Conservation (phyloP, 441 rosid species). For the Croton laevigatus region DNA sequence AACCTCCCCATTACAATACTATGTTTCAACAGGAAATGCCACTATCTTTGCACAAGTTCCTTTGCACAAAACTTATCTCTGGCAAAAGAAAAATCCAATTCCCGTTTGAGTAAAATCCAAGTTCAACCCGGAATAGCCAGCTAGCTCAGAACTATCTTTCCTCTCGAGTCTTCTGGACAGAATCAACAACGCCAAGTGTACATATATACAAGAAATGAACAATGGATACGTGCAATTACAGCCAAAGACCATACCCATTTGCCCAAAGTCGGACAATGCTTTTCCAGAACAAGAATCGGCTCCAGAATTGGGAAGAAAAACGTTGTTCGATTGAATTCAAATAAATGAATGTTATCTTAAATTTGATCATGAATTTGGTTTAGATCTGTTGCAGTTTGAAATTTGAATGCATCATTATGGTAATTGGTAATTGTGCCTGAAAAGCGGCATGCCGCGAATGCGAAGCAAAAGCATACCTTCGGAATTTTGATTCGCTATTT, state of each 20-base stretch:
- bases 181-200: not conserved
- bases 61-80: not conserved
- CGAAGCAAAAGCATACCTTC: too few relatives aligned
- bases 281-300: not conserved
- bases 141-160: not conserved
- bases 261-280: slow-evolving; percentile 5
- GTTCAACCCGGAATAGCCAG: not conserved
- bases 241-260: slow-evolving; percentile 6
- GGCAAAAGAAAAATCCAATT: not conserved
- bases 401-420: too few relatives aligned
- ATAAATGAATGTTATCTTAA: too few relatives aligned
- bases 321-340: not conserved
- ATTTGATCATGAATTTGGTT: too few relatives aligned
- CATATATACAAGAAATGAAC: not conserved
- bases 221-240: slow-evolving; percentile 6
- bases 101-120: slow-evolving; percentile 15
- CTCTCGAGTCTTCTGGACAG: not conserved
- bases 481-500: too few relatives aligned
- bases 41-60: slow-evolving; percentile 16
- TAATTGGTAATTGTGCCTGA: too few relatives aligned
- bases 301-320: not conserved
- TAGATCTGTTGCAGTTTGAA: too few relatives aligned
- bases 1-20: slow-evolving; percentile 35
- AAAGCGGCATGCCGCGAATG: too few relatives aligned
- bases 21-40: slow-evolving; percentile 12